phyloP scores from a whole-genome alignment of 495 filamentous ascomycete species.

The Aspergillus asperescens region DNA sequence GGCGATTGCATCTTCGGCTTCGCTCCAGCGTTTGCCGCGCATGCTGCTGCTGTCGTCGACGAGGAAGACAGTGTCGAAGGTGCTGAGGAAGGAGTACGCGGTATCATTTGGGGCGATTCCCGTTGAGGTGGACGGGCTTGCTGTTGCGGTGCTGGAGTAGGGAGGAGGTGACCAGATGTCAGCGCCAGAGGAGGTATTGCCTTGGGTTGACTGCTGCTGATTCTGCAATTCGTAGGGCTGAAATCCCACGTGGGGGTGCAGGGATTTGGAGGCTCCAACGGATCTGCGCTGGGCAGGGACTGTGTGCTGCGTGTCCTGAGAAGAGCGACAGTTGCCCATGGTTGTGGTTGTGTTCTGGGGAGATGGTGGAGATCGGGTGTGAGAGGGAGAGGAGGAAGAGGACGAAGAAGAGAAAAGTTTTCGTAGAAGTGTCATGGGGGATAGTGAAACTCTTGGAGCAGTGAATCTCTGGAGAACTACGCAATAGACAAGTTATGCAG shows the following conservation, averaged over 20 bases:
- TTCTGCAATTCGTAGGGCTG: slow-evolving; percentile 1
- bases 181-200: slow-evolving; percentile 9
- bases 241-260: not conserved
- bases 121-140: not conserved
- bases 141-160: slow-evolving; percentile 19
- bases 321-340: slow-evolving; percentile 13
- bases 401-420: not conserved
- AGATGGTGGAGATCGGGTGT: not conserved
- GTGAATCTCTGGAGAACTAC: not conserved
- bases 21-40: slow-evolving; percentile 70
- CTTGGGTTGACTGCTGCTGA: not conserved
- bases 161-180: slow-evolving; percentile 29
- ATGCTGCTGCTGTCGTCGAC: slow-evolving; percentile 93
- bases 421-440: slow-evolving; percentile 4
- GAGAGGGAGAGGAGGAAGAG: slow-evolving; percentile 1
- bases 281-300: slow-evolving; percentile 1
- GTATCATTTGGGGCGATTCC: slow-evolving; percentile 20
- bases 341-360: not conserved
- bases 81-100: slow-evolving; percentile 72
- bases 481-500: not conserved
- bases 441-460: no score
- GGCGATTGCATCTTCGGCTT: slow-evolving; percentile 65
- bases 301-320: not conserved
- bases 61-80: slow-evolving; percentile 88
- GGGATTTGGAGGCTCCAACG: not conserved